These are phyloP conservation scores for Debaryomycetaceae sp. DNA, from an alignment of 1,139 yeast species.

Conservation along the genomic window DNA sequence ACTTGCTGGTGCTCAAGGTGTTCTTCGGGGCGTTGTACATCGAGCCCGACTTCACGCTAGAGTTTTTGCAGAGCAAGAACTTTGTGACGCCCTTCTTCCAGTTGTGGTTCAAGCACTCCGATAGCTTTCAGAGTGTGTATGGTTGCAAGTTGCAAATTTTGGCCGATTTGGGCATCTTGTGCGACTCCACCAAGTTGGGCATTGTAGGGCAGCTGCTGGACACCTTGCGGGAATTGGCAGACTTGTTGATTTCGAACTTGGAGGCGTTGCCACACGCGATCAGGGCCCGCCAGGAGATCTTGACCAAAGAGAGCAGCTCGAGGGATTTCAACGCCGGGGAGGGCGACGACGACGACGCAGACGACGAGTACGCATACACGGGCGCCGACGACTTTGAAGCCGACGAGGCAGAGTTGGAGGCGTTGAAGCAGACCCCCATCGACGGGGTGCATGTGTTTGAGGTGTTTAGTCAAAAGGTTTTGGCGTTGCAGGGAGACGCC, in stretches of 20 bases:
- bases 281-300: conserved; percentile 39
- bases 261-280: conserved; percentile 47
- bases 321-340: conserved; percentile 21
- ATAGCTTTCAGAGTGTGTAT: conserved; percentile 49
- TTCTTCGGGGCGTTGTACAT: conserved; percentile 38
- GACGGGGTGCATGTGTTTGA: conserved; percentile 45
- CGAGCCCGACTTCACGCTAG: conserved; percentile 36
- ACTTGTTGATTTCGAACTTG: conserved; percentile 37
- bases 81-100: conserved; percentile 37
- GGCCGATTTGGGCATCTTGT: conserved; percentile 32
- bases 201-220: conserved; percentile 27
- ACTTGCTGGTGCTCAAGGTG: conserved; percentile 41
- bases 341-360: conserved; percentile 26
- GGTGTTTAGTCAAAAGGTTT: conserved; percentile 32
- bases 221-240: conserved; percentile 35
- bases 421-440: conserved; percentile 49
- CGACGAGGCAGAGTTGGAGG: conserved; percentile 52
- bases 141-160: conserved; percentile 53
- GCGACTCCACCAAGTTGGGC: conserved; percentile 20
- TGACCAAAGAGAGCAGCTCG: conserved; percentile 31
- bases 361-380: conserved; percentile 18
- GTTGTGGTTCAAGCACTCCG: conserved; percentile 47
- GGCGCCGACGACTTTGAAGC: conserved; percentile 40
- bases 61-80: conserved; percentile 33
- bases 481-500: conserved; percentile 26